phyloP scores from a whole-genome alignment of 106 monocot species.

The Allium cepa region DNA sequence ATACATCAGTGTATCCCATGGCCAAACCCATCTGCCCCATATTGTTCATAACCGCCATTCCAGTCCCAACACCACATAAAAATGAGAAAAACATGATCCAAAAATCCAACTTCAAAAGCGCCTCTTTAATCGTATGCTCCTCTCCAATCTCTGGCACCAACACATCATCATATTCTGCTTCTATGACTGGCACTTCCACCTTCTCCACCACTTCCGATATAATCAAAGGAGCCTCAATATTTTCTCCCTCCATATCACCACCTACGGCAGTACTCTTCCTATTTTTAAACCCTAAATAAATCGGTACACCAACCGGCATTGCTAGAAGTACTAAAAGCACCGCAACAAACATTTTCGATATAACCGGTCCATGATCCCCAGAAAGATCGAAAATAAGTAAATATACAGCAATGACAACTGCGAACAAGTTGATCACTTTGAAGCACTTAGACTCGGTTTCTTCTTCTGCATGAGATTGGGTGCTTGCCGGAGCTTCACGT shows the following conservation, averaged over 20 bases:
- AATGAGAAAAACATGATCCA: slow-evolving; percentile 90
- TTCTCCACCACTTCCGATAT: not conserved
- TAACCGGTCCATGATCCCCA: slow-evolving; percentile 21
- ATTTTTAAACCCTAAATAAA: slow-evolving; percentile 23
- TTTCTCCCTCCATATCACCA: slow-evolving; percentile 6
- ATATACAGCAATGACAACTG: slow-evolving; percentile 71
- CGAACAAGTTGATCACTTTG: slow-evolving; percentile 49
- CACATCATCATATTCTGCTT: not conserved
- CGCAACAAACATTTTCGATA: slow-evolving; percentile 37
- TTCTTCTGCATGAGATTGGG: not conserved
- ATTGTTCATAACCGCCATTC: slow-evolving; percentile 96
- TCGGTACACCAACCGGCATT: slow-evolving; percentile 50
- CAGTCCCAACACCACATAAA: slow-evolving; percentile 84
- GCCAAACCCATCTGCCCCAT: slow-evolving; percentile 42
- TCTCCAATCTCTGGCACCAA: slow-evolving; percentile 51
- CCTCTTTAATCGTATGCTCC: slow-evolving; percentile 73
- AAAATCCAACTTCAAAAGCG: slow-evolving; percentile 46
- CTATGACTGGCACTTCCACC: not conserved
- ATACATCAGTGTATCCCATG: slow-evolving; percentile 67
- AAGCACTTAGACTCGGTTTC: slow-evolving; percentile 32
- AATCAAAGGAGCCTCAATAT: slow-evolving; percentile 8
- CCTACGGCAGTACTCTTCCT: not conserved
- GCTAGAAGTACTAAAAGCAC: slow-evolving; percentile 52
- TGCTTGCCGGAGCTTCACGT: slow-evolving; percentile 22
- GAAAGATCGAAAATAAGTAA: slow-evolving; percentile 63